Conservation (phyloP, 2,329 filamentous ascomycete species). For the Colletotrichum lentis region DNA sequence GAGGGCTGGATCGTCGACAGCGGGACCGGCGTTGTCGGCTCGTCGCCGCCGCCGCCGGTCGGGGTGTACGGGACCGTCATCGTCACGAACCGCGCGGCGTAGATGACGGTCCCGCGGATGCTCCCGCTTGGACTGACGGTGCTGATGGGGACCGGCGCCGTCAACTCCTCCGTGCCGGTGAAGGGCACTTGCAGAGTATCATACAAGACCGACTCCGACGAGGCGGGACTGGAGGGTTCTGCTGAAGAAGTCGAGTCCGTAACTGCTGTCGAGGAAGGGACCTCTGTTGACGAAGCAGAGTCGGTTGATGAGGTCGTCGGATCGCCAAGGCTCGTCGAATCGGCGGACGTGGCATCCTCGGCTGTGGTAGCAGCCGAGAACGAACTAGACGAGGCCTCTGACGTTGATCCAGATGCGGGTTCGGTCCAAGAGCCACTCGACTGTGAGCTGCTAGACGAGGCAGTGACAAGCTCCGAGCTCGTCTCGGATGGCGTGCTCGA, state of each 20-base stretch:
- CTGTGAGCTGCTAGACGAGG: background rate
- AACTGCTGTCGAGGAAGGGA: too few species aligned
- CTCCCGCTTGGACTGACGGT: constrained; percentile 17
- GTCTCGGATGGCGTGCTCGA: background rate
- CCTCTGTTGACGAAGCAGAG: background rate
- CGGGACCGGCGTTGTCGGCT: background rate
- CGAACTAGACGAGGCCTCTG: background rate
- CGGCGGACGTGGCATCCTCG: background rate
- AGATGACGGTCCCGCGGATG: background rate
- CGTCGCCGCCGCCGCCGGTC: background rate
- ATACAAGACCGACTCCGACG: background rate
- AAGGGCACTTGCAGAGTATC: background rate
- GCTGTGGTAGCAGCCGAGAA: background rate
- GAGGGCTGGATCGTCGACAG: constrained; percentile 3
- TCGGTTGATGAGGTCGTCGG: background rate
- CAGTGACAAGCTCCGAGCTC: background rate
- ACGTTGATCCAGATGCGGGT: background rate
- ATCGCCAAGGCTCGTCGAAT: background rate
- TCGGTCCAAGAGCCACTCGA: background rate
- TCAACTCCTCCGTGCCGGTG: background rate
- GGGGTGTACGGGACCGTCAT: constrained; percentile 9
- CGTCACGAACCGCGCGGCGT: constrained; percentile 3
- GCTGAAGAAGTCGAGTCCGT: background rate
- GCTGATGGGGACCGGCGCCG: background rate
- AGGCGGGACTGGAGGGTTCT: background rate